Percentiles rank a stretch among this genome's conserved stretches.
These are phyloP conservation scores for Solanum piurae DNA, from an alignment of 257 asterid species.

Conservation along the genomic window DNA sequence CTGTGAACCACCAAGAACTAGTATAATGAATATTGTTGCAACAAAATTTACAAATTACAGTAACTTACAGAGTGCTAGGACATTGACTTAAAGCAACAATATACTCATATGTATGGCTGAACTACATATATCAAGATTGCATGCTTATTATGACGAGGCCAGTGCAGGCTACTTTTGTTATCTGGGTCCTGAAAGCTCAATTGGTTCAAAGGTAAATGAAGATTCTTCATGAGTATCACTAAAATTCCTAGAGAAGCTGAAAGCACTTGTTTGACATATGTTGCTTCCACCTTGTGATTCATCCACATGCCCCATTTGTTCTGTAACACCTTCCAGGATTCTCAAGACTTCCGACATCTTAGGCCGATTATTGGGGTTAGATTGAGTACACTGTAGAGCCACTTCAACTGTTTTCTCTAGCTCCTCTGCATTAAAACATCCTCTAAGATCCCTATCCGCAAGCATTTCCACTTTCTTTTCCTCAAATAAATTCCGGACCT, in stretches of 20 bases:
- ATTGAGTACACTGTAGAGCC: conserved; percentile 57
- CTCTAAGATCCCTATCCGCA: conserved; percentile 61
- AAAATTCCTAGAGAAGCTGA: conserved; percentile 59
- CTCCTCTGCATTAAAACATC: conserved; percentile 42
- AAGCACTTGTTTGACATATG: conserved; percentile 29
- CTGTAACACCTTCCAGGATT: conserved; percentile 46
- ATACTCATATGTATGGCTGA: background rate
- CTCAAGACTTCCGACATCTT: conserved; percentile 65
- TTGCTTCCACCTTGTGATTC: conserved; percentile 43
- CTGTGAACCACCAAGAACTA: background rate
- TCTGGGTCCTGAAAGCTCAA: conserved; percentile 91
- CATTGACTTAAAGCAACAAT: background rate
- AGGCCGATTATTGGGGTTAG: conserved; percentile 61
- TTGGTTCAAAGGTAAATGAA: conserved; percentile 68
- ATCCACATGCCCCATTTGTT: conserved; percentile 24
- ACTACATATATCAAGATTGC: background rate
- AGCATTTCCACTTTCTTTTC: conserved; percentile 59
- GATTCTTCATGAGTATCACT: conserved; percentile 51
- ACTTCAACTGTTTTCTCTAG: conserved; percentile 50
- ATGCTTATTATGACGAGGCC: background rate
- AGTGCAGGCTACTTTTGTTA: conserved; percentile 4
- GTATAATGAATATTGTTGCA: background rate
- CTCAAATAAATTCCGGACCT: conserved; percentile 56
- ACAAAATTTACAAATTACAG: background rate
- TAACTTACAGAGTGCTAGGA: background rate